Conservation (phyloP, 345 rosid species). For the Syzygium jambos region DNA sequence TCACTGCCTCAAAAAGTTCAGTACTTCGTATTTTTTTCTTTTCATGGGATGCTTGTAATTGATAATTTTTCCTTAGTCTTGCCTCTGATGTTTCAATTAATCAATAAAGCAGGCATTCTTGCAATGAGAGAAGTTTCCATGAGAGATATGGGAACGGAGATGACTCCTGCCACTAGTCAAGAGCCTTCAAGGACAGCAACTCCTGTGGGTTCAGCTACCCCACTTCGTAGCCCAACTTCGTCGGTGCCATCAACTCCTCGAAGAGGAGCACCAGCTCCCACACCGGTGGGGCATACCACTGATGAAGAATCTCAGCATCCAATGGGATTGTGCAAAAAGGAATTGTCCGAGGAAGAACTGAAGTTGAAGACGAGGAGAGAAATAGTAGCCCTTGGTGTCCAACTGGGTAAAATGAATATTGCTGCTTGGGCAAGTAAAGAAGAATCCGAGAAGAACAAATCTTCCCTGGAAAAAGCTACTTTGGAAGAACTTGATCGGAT, state of each 20-base stretch:
- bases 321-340: conserved; percentile 14
- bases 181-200: conserved; percentile 76
- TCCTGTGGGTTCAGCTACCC: conserved; percentile 57
- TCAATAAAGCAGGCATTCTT: conserved; percentile 28
- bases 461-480: conserved; percentile 11
- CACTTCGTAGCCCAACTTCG: conserved; percentile 62
- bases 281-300: conserved; percentile 20
- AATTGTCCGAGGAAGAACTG: conserved; percentile 54
- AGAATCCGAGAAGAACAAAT: conserved; percentile 34
- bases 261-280: conserved; percentile 33
- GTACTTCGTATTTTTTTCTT: not conserved
- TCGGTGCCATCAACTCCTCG: conserved; percentile 65
- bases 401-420: conserved; percentile 77
- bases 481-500: conserved; percentile 28
- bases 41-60: not conserved
- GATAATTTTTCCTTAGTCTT: not conserved
- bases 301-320: conserved; percentile 19
- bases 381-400: conserved; percentile 67
- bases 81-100: not conserved
- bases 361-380: conserved; percentile 69
- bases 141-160: conserved; percentile 88
- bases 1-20: not conserved
- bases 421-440: conserved; percentile 83
- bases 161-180: conserved; percentile 64
- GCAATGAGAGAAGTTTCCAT: conserved; percentile 59